A percentile compares a stretch with the other conserved stretches of the same genome.
These are phyloP conservation scores for Phytopythium mirpurense DNA, from an alignment of 352 stramenopile species.

Conservation along the genomic window DNA sequence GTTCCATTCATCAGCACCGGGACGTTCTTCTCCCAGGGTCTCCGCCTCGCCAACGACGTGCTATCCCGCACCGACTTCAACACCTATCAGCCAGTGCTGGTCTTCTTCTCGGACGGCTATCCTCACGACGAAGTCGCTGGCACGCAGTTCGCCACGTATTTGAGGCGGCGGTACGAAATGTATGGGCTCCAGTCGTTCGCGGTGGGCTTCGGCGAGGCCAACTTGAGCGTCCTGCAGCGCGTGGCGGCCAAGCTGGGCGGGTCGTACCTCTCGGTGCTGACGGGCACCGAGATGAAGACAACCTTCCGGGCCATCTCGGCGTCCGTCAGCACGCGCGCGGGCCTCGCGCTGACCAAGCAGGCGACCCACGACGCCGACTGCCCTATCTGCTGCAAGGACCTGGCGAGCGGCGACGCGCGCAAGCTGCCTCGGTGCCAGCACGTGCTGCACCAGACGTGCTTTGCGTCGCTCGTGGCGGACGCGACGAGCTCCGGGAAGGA, in stretches of 20 bases:
- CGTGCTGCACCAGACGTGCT: background rate
- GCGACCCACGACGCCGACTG: background rate
- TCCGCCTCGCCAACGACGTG: conserved; percentile 57
- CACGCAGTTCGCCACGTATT: conserved; percentile 43
- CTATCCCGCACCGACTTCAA: conserved; percentile 61
- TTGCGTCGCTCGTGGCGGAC: background rate
- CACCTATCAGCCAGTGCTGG: conserved; percentile 57
- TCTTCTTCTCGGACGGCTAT: conserved; percentile 80
- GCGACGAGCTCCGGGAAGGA: background rate
- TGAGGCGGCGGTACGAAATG: conserved; percentile 42
- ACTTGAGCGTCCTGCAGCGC: conserved; percentile 49
- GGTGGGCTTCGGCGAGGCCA: conserved; percentile 67
- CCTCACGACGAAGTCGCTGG: conserved; percentile 37
- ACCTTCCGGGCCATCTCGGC: conserved; percentile 73
- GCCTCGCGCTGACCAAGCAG: background rate
- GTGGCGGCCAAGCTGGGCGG: conserved; percentile 52
- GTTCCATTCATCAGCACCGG: conserved; percentile 28
- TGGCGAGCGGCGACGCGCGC: background rate
- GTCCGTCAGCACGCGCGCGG: conserved; percentile 49
- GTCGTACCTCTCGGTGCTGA: conserved; percentile 51
- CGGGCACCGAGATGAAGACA: conserved; percentile 58
- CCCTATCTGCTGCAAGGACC: conserved; percentile 2
- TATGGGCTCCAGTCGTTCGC: conserved; percentile 56
- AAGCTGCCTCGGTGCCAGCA: background rate
- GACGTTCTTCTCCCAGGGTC: conserved; percentile 41